Evolutionary conservation across 176 grass and related monocot species (phyloP), one percentile per base, ranked within the genome.

Genomic region (Eremochloa ophiuroides): DNA sequence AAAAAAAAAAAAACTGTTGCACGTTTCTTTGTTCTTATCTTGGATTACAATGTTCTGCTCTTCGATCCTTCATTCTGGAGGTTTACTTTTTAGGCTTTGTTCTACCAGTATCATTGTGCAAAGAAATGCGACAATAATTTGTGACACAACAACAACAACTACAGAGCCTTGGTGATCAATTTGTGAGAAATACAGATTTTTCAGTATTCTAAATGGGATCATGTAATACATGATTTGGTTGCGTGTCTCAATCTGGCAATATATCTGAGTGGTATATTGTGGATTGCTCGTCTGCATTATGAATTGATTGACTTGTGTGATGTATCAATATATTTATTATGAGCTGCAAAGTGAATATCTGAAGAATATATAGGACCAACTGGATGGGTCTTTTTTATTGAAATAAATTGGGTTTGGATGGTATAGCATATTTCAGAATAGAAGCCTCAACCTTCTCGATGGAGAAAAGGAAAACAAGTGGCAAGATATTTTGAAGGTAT

Each of bases 291-390:
- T 55, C 40, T 23, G 23, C n/a, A 40, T 17, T 23, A 82, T 44
- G 79, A 60, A 76, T 27, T 41, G 43, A 27, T 85, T 85, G 23
- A 27, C 33, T 22, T 73, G 33, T 55, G 35, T 53, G 55, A 59
- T 2, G 17, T 17, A 53, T 65, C 35, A 27, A 44, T 75, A 4
- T 50, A 44, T 55, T 23, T 75, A 15, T 22, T 59, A 12, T 59
- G 22, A 74, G 35, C 28, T 66, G 34, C 69, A 66, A 35, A 80
- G 17, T 9, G 1, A 20, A 25, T 22, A 28, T 56, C 4, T 62
- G 0, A 62, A 47, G 23, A n/a, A 81, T 47, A n/a, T n/a, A n/a
- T n/a, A 33, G 2, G 31, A 77, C 48, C 12, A 50, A 16, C 71
- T 60, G 76, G n/a, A 61, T 77, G 25, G 10, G 16, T 47, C 9